phyloP scores from a whole-genome alignment of 2,329 filamentous ascomycete genomes.

The Colletotrichum eremochloae region DNA sequence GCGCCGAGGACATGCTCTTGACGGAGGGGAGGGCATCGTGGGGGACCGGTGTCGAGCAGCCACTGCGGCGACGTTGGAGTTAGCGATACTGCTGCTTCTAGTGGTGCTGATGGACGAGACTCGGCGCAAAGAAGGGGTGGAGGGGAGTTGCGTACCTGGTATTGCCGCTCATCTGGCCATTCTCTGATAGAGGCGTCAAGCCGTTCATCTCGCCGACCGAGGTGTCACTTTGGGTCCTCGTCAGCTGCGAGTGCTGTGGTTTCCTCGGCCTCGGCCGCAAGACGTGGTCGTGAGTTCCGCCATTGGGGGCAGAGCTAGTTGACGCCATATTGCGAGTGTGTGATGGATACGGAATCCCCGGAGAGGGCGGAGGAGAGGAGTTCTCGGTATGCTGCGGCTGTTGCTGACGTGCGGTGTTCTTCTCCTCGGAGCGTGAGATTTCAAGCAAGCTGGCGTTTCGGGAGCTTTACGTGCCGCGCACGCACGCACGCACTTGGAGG shows the following conservation, averaged over 20 bases:
- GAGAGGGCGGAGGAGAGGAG: background rate
- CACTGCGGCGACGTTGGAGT: conserved; percentile 62
- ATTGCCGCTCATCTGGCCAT: conserved; percentile 37
- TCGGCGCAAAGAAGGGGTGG: background rate
- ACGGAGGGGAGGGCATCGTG: conserved; percentile 93
- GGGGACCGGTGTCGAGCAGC: conserved; percentile 85
- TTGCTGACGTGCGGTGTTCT: background rate
- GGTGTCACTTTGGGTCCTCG: conserved; percentile 38
- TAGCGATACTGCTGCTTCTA: background rate
- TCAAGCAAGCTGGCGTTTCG: background rate
- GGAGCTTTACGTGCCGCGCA: background rate
- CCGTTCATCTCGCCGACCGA: conserved; percentile 36
- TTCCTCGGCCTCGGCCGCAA: conserved; percentile 65
- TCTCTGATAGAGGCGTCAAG: conserved; percentile 30
- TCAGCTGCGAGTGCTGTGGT: conserved; percentile 59
- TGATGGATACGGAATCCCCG: background rate
- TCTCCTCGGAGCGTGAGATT: background rate
- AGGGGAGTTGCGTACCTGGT: conserved; percentile 32
- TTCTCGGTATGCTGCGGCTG: background rate
- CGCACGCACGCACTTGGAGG: background rate
- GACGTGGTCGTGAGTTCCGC: conserved; percentile 55
- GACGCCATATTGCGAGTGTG: conserved; percentile 27
- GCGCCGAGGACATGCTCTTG: conserved; percentile 85
- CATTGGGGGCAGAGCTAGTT: conserved; percentile 33
- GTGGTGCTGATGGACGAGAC: background rate